A percentile compares a stretch with the other conserved stretches of the same genome.
Evolutionary conservation across 805 yeast species (phyloP).

Genomic region (Candida koratica): DNA sequence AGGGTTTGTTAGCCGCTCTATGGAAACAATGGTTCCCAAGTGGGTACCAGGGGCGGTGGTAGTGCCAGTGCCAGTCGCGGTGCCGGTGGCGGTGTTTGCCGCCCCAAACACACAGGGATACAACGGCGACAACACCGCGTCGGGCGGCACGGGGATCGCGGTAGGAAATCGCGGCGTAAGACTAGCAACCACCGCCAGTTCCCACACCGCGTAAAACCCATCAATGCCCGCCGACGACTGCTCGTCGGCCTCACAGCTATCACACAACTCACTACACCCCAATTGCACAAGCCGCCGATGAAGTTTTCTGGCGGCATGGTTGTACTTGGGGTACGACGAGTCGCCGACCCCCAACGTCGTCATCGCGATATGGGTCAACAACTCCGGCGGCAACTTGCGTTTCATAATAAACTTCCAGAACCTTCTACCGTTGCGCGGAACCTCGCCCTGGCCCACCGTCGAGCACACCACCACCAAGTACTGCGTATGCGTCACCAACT

Average conservation of each 20-base stretch:
- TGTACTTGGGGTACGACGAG: conserved; percentile 82
- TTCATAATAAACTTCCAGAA: conserved; percentile 74
- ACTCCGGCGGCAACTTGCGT: conserved; percentile 54
- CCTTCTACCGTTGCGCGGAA: conserved; percentile 71
- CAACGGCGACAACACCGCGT: conserved; percentile 24
- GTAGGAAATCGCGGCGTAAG: conserved; percentile 22
- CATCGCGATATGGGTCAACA: conserved; percentile 58
- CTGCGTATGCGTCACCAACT: conserved; percentile 45
- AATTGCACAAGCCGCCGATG: conserved; percentile 75
- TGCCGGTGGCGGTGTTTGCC: background rate
- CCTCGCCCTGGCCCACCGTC: conserved; percentile 93
- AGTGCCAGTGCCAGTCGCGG: background rate
- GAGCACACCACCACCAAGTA: conserved; percentile 63
- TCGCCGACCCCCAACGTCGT: conserved; percentile 91
- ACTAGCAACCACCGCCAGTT: conserved; percentile 39
- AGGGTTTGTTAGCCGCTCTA: conserved; percentile 58
- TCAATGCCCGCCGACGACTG: conserved; percentile 75
- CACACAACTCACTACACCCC: conserved; percentile 70
- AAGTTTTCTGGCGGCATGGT: conserved; percentile 80
- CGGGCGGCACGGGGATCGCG: conserved; percentile 23
- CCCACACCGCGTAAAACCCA: conserved; percentile 75
- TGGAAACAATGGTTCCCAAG: conserved; percentile 46
- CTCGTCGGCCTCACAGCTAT: conserved; percentile 88
- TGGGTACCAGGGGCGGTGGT: background rate
- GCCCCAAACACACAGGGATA: background rate